Percentiles rank a stretch among this genome's conserved stretches.
These are phyloP conservation scores for Aureobasidium melanogenum DNA, from an alignment of 2,329 filamentous ascomycete genomes.

Conservation along the genomic window DNA sequence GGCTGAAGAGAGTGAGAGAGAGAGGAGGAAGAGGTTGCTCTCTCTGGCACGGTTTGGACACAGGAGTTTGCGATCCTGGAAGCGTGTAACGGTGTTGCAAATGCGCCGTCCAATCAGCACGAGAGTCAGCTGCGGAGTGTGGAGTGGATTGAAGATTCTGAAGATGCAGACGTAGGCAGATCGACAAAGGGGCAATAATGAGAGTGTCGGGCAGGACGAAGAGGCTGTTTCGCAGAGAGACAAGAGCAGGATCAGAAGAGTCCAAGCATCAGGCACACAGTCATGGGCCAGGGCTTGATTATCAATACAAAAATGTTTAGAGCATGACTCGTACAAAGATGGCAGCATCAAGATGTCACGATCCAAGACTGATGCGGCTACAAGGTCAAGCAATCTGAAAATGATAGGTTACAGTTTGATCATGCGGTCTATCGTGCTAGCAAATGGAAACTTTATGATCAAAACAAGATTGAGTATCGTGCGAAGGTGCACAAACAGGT, in stretches of 20 bases:
- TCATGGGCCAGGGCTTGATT: background rate
- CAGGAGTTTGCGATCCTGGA: constrained; percentile 8
- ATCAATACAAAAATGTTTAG: background rate
- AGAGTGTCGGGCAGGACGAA: background rate
- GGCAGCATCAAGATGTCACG: background rate
- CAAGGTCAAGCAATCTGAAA: background rate
- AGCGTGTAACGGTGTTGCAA: constrained; percentile 1
- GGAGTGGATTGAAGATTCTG: background rate
- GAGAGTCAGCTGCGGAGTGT: background rate
- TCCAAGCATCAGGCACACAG: background rate
- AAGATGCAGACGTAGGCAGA: background rate
- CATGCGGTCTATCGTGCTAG: background rate
- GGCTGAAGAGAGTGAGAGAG: background rate
- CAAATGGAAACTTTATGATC: background rate
- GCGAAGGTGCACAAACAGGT: background rate
- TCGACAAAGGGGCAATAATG: background rate
- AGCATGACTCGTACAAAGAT: background rate
- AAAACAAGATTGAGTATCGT: background rate
- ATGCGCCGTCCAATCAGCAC: background rate
- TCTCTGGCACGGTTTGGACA: background rate
- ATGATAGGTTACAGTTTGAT: background rate
- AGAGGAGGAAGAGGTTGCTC: background rate
- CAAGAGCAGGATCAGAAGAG: background rate
- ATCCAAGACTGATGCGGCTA: background rate
- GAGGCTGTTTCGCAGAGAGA: background rate